Conservation (phyloP, 768 basidiomycete genomes). For the Pisolithus marmoratus region DNA sequence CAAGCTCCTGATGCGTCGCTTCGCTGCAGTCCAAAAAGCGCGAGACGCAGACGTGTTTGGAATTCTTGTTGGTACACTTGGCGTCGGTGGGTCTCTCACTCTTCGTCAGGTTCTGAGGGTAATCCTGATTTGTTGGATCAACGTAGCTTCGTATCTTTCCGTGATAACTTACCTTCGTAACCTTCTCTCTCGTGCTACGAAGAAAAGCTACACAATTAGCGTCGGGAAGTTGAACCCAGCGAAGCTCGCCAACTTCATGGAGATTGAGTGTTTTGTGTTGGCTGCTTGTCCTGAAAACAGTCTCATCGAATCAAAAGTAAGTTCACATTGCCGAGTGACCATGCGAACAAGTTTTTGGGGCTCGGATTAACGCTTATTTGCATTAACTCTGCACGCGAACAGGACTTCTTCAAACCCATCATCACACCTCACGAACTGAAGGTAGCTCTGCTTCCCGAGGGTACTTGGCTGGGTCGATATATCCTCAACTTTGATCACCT, state of each 20-base stretch:
- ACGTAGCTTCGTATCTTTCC: slow-evolving; percentile 74
- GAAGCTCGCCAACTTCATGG: slow-evolving; percentile 92
- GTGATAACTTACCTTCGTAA: slow-evolving; percentile 77
- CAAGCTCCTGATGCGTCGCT: slow-evolving; percentile 82
- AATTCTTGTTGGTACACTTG: slow-evolving; percentile 90
- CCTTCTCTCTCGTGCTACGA: slow-evolving; percentile 57
- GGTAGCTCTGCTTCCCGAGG: slow-evolving; percentile 66
- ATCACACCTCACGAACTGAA: slow-evolving; percentile 91
- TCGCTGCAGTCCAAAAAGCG: slow-evolving; percentile 80
- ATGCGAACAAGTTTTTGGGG: neutral
- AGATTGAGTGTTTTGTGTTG: slow-evolving; percentile 93
- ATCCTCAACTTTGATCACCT: slow-evolving; percentile 71
- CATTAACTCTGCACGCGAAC: neutral
- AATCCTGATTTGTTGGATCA: neutral
- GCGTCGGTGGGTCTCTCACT: slow-evolving; percentile 54
- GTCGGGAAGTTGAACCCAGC: slow-evolving; percentile 94
- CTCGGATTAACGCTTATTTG: too few species aligned
- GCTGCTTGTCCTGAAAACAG: slow-evolving; percentile 95
- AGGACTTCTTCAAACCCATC: slow-evolving; percentile 91
- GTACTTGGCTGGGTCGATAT: slow-evolving; percentile 72
- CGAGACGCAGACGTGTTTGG: slow-evolving; percentile 92
- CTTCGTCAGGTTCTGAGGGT: neutral
- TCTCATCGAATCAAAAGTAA: slow-evolving; percentile 65
- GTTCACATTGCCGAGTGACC: slow-evolving; percentile 1
- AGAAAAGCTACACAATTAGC: slow-evolving; percentile 92